Conservation (phyloP, 495 filamentous ascomycete species). For the Annulohypoxylon moriforme region DNA sequence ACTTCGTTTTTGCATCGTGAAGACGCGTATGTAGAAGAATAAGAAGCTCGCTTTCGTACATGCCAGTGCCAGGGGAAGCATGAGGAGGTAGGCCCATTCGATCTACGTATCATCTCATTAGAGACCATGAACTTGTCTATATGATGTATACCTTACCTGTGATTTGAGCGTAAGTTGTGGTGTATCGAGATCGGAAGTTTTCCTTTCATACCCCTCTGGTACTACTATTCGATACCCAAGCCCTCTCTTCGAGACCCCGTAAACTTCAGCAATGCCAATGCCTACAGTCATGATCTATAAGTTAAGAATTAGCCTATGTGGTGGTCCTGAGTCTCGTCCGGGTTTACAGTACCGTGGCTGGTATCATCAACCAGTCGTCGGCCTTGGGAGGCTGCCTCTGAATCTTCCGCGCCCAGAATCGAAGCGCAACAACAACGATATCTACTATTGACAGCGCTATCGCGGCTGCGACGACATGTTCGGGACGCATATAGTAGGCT, state of each 20-base stretch:
- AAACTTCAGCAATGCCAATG: conserved; percentile 32
- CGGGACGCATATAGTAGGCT: conserved; percentile 36
- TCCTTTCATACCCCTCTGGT: conserved; percentile 25
- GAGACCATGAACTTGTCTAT: not conserved
- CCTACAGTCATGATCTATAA: conserved; percentile 34
- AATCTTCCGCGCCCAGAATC: conserved; percentile 43
- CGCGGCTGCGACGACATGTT: conserved; percentile 28
- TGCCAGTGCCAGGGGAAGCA: conserved; percentile 37
- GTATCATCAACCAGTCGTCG: conserved; percentile 54
- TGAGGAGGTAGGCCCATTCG: conserved; percentile 35
- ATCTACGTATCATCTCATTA: conserved; percentile 24
- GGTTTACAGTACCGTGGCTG: conserved; percentile 40
- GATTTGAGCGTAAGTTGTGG: conserved; percentile 27
- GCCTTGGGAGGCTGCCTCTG: conserved; percentile 41
- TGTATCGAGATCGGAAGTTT: conserved; percentile 10
- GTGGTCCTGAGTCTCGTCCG: too few species aligned
- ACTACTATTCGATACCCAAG: conserved; percentile 30
- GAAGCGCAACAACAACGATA: conserved; percentile 35
- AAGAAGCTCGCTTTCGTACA: conserved; percentile 45
- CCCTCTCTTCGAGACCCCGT: conserved; percentile 33
- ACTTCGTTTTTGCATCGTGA: conserved; percentile 24
- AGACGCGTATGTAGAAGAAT: conserved; percentile 45
- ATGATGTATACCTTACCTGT: conserved; percentile 8
- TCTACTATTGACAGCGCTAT: conserved; percentile 29
- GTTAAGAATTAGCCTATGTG: not conserved